Evolutionary conservation across 1,139 yeast genomes (phyloP).

Genomic region (Neolecta irregularis): DNA sequence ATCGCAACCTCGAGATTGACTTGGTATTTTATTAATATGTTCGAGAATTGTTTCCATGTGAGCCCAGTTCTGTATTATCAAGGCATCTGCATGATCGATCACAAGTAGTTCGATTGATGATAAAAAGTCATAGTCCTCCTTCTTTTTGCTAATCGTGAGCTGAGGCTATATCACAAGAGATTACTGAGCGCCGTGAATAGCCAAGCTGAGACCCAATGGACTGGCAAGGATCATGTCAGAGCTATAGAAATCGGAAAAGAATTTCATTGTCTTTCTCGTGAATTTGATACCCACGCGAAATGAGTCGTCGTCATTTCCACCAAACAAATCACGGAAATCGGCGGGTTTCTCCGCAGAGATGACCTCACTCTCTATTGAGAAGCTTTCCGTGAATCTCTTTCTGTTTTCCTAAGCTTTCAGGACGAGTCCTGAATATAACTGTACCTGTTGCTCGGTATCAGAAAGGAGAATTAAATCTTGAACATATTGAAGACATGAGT

Average conservation of each 20-base stretch:
- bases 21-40: conserved; percentile 62
- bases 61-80: conserved; percentile 89
- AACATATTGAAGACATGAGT: conserved; percentile 60
- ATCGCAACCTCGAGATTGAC: conserved; percentile 68
- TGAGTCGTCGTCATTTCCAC: conserved; percentile 84
- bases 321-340: conserved; percentile 64
- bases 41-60: conserved; percentile 56
- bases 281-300: conserved; percentile 79
- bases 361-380: conserved; percentile 31
- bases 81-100: conserved; percentile 70
- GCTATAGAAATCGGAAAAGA: conserved; percentile 69
- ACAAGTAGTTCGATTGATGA: conserved; percentile 74
- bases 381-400: conserved; percentile 58
- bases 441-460: conserved; percentile 40
- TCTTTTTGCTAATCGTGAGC: conserved; percentile 19
- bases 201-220: conserved; percentile 76
- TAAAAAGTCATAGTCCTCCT: conserved; percentile 47
- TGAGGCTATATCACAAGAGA: no score
- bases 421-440: neutral
- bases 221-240: conserved; percentile 83
- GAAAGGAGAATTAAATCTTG: conserved; percentile 45
- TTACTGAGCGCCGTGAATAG: conserved; percentile 46
- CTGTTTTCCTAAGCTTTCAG: conserved; percentile 44
- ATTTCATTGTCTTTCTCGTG: conserved; percentile 71
- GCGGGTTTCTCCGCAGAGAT: conserved; percentile 46